phyloP scores from a whole-genome alignment of 768 basidiomycete genomes.

The Russula sp. region DNA sequence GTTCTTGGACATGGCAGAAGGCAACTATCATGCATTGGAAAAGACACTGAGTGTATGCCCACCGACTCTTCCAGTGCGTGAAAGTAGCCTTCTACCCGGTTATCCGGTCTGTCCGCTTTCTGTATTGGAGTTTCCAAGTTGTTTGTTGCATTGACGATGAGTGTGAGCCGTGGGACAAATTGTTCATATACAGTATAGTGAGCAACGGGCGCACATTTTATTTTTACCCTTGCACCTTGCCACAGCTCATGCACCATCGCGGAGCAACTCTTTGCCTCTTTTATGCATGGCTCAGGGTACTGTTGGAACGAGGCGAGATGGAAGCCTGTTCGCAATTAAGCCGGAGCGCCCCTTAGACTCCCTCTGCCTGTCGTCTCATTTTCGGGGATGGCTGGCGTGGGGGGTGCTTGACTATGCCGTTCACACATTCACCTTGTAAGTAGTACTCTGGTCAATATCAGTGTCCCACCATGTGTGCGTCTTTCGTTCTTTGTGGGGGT shows the following conservation, averaged over 20 bases:
- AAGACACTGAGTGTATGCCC: background rate
- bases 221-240: slow-evolving; percentile 25
- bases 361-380: slow-evolving; percentile 31
- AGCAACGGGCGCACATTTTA: too few species aligned
- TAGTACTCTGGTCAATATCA: background rate
- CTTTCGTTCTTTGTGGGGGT: background rate
- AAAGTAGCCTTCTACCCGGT: background rate
- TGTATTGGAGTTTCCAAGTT: too few species aligned
- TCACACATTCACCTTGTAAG: slow-evolving; percentile 35
- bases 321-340: slow-evolving; percentile 62
- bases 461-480: background rate
- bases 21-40: background rate
- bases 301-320: slow-evolving; percentile 37
- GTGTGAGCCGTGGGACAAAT: too few species aligned
- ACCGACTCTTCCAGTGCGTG: background rate
- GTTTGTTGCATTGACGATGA: too few species aligned
- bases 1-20: background rate
- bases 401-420: slow-evolving; percentile 71
- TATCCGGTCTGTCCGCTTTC: too few species aligned
- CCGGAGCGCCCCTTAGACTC: slow-evolving; percentile 56
- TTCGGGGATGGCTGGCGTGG: slow-evolving; percentile 34
- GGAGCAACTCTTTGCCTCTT: slow-evolving; percentile 50
- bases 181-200: too few species aligned
- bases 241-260: slow-evolving; percentile 31
- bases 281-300: slow-evolving; percentile 45